Conservation (phyloP, 805 yeast species). For the Ascoidea rubescens region DNA sequence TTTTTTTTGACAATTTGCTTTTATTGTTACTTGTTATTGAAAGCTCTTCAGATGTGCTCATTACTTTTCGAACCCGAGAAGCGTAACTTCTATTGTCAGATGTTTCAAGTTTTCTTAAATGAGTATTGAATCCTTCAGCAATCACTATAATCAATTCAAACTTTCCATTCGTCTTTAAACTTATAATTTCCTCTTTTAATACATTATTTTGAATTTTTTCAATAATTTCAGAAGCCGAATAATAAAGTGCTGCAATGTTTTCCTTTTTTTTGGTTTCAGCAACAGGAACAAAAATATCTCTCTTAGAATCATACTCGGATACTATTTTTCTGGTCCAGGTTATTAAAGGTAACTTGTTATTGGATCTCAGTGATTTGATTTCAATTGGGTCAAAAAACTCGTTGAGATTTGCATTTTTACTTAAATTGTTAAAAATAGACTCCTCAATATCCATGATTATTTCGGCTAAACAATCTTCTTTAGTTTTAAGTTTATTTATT, state of each 20-base stretch:
- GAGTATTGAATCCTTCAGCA: constrained; percentile 34
- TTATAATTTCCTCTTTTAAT: constrained; percentile 13
- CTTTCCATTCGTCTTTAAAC: constrained; percentile 13
- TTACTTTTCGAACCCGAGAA: constrained; percentile 20
- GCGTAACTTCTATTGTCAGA: constrained; percentile 32
- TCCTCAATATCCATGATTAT: constrained; percentile 32
- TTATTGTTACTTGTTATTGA: not conserved
- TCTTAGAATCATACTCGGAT: constrained; percentile 31
- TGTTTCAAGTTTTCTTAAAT: constrained; percentile 27
- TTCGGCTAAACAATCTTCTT: constrained; percentile 35
- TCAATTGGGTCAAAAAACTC: constrained; percentile 14
- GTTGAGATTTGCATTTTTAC: constrained; percentile 14
- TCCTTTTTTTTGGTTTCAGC: constrained; percentile 28
- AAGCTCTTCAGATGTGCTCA: constrained; percentile 6
- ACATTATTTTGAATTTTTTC: constrained; percentile 18
- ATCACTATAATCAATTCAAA: constrained; percentile 20
- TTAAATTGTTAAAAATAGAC: constrained; percentile 16
- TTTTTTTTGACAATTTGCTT: constrained; percentile 2
- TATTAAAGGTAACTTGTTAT: constrained; percentile 27
- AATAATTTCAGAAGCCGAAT: constrained; percentile 31
- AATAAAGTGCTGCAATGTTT: constrained; percentile 27
- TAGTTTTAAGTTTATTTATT: constrained; percentile 24
- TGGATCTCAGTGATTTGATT: constrained; percentile 12
- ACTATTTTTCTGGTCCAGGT: constrained; percentile 36
- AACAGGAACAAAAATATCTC: constrained; percentile 44